These are phyloP conservation scores for Lepidium didymum DNA, from an alignment of 345 rosid species.

Conservation along the genomic window DNA sequence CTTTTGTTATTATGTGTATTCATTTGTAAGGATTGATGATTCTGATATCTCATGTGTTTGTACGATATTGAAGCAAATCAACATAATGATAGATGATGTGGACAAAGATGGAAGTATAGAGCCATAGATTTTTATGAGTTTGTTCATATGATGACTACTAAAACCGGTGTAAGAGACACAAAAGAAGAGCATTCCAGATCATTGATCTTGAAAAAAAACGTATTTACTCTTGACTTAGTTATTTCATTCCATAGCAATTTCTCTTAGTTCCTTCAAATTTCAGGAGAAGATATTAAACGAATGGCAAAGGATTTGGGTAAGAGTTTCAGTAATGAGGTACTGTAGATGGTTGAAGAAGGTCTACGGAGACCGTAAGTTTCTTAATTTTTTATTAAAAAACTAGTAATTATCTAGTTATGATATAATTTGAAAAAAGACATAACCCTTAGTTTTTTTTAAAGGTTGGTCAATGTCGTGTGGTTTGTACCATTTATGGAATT, in stretches of 20 bases:
- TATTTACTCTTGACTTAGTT: neutral
- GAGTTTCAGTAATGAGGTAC: conserved; percentile 63
- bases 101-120: conserved; percentile 97
- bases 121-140: conserved; percentile 95
- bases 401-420: too few relatives aligned
- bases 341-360: conserved; percentile 92
- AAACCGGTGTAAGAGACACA: conserved; percentile 89
- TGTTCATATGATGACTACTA: conserved; percentile 90
- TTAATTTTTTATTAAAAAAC: too few relatives aligned
- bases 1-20: too few relatives aligned
- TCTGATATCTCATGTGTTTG: neutral
- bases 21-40: neutral
- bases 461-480: too few relatives aligned
- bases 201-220: conserved; percentile 89
- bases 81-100: conserved; percentile 93
- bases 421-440: too few relatives aligned
- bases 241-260: neutral
- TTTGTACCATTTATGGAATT: too few relatives aligned
- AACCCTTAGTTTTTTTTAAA: too few relatives aligned
- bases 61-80: conserved; percentile 70
- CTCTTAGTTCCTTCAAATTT: neutral
- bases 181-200: conserved; percentile 86
- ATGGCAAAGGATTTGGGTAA: conserved; percentile 80
- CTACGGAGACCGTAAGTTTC: conserved; percentile 68
- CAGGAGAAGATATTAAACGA: conserved; percentile 79